Conservation (phyloP, 2,329 filamentous ascomycete genomes). For the Clarireedia paspali region DNA sequence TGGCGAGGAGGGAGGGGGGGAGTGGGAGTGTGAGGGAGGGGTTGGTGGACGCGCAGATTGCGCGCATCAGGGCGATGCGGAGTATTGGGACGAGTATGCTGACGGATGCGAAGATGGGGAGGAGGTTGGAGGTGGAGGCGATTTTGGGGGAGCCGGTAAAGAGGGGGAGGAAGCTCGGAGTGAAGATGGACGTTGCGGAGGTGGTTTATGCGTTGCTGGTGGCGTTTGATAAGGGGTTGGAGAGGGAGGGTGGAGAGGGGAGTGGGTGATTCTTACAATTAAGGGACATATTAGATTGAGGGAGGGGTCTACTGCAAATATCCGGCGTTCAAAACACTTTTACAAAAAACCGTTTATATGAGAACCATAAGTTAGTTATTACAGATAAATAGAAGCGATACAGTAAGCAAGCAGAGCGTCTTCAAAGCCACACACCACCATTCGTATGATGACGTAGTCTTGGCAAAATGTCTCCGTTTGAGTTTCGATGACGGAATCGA, state of each 20-base stretch:
- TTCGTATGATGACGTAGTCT: no score
- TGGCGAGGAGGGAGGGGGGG: slow-evolving; percentile 45
- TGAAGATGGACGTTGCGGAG: slow-evolving; percentile 44
- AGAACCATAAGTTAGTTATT: no score
- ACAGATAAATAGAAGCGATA: no score
- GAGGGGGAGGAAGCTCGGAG: slow-evolving; percentile 44
- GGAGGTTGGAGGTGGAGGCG: slow-evolving; percentile 52
- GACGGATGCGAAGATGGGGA: slow-evolving; percentile 47
- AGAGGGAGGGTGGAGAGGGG: not conserved
- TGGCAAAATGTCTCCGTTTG: no score
- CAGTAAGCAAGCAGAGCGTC: no score
- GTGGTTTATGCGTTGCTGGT: slow-evolving; percentile 30
- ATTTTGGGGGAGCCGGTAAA: slow-evolving; percentile 52
- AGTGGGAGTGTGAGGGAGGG: slow-evolving; percentile 35
- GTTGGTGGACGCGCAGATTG: slow-evolving; percentile 40
- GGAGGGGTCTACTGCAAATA: no score
- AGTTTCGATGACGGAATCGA: no score
- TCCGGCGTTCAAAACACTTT: no score
- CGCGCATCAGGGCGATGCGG: slow-evolving; percentile 39
- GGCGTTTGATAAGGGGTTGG: slow-evolving; percentile 15
- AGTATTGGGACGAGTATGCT: slow-evolving; percentile 45
- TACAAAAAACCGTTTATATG: no score
- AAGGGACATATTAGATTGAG: no score
- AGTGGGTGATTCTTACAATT: not conserved
- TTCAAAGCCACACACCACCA: no score